A percentile compares a stretch with the other conserved stretches of the same genome.
Conservation (phyloP, 2,329 filamentous ascomycete genomes). For the Penicillium sp. region DNA sequence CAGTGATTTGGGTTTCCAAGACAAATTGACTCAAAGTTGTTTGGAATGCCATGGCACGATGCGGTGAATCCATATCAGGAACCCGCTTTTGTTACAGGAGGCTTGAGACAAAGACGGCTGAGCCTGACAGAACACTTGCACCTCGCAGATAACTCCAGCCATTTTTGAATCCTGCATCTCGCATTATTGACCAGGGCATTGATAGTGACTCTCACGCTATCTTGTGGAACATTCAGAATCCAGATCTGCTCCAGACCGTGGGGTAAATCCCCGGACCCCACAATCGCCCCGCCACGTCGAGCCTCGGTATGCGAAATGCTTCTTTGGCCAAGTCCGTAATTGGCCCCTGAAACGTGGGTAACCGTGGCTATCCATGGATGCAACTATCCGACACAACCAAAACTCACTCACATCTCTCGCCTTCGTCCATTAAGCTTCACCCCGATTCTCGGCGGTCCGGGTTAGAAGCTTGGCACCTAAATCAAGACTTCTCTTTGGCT, state of each 20-base stretch:
- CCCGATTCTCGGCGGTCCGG: slow-evolving; percentile 14
- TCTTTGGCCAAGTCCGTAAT: neutral
- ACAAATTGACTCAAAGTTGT: too few species aligned
- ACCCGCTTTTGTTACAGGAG: neutral
- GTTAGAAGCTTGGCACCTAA: slow-evolving; percentile 14
- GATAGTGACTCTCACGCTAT: too few species aligned
- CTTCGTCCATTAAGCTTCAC: slow-evolving; percentile 1
- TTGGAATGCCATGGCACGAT: neutral
- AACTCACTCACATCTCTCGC: too few species aligned
- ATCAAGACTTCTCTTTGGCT: slow-evolving; percentile 8
- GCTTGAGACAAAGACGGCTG: neutral
- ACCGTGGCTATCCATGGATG: too few species aligned
- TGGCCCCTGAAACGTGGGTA: too few species aligned
- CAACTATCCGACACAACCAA: too few species aligned
- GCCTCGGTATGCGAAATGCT: neutral
- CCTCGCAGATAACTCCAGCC: too few species aligned
- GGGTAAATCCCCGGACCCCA: neutral
- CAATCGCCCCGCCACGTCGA: neutral
- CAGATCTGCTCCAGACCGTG: neutral
- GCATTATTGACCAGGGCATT: too few species aligned
- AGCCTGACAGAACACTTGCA: too few species aligned
- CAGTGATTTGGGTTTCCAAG: neutral
- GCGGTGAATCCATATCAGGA: neutral
- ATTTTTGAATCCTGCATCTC: neutral
- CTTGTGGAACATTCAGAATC: too few species aligned